Evolutionary conservation across 148 eudicot species (phyloP).

Genomic region (Vaccinium macrocarpon): DNA sequence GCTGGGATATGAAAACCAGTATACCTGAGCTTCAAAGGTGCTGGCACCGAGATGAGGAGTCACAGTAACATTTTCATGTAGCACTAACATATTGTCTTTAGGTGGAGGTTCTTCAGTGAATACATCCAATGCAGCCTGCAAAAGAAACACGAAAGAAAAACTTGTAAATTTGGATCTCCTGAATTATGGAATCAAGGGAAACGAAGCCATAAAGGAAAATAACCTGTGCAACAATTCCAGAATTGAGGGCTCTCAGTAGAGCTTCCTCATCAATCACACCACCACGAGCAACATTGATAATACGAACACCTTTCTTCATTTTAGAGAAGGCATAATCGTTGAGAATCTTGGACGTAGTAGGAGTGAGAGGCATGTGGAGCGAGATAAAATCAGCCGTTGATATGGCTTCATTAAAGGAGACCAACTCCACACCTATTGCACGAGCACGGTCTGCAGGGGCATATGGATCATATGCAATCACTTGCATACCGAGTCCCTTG

Average conservation of each 20-base stretch:
- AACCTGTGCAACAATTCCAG: slow-evolving; percentile 71
- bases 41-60: slow-evolving; percentile 26
- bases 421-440: slow-evolving; percentile 89
- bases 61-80: slow-evolving; percentile 11
- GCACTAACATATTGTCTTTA: slow-evolving; percentile 14
- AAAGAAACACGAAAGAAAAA: not conserved
- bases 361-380: slow-evolving; percentile 91
- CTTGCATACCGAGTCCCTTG: slow-evolving; percentile 94
- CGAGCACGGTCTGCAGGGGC: slow-evolving; percentile 92
- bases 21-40: slow-evolving; percentile 23
- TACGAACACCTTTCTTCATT: slow-evolving; percentile 88
- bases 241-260: slow-evolving; percentile 71
- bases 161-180: not conserved
- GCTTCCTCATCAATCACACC: slow-evolving; percentile 96
- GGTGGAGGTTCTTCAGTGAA: slow-evolving; percentile 22
- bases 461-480: slow-evolving; percentile 86
- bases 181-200: slow-evolving; percentile 2
- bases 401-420: slow-evolving; percentile 71
- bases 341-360: slow-evolving; percentile 68
- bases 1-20: not conserved
- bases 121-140: slow-evolving; percentile 19
- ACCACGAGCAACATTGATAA: slow-evolving; percentile 89
- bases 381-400: slow-evolving; percentile 81
- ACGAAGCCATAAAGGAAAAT: not conserved
- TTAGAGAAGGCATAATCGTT: slow-evolving; percentile 80